A percentile compares a stretch with the other conserved stretches of the same genome.
Conservation (phyloP, 2,329 filamentous ascomycete genomes). For the Hysterium pulicare region DNA sequence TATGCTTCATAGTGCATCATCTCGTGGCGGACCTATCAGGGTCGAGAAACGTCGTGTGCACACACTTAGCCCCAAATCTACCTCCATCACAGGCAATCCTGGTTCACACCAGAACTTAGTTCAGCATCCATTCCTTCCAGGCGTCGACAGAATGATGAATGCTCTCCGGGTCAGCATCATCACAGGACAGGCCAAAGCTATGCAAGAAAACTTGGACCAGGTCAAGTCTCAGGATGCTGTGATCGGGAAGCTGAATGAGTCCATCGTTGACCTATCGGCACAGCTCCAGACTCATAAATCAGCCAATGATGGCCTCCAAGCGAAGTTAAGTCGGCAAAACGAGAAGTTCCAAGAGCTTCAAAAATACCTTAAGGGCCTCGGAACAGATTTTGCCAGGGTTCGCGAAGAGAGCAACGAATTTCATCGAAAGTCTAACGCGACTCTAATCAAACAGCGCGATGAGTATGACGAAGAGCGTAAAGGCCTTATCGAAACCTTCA, state of each 20-base stretch:
- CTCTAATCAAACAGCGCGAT: slow-evolving; percentile 14
- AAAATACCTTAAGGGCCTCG: slow-evolving; percentile 25
- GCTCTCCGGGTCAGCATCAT: not conserved
- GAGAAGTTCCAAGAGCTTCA: slow-evolving; percentile 18
- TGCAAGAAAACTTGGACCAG: not conserved
- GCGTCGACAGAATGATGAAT: not conserved
- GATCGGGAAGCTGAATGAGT: not conserved
- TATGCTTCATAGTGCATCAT: too few relatives aligned
- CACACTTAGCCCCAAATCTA: too few relatives aligned
- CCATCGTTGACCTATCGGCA: not conserved
- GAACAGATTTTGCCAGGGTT: slow-evolving; percentile 24
- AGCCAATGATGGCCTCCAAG: slow-evolving; percentile 1
- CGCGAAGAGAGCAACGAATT: slow-evolving; percentile 10
- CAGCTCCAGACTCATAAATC: not conserved
- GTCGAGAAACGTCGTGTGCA: too few relatives aligned
- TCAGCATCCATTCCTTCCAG: not conserved
- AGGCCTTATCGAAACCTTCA: slow-evolving; percentile 12
- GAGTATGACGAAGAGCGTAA: slow-evolving; percentile 22
- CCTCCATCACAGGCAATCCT: too few relatives aligned
- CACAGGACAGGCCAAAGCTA: not conserved
- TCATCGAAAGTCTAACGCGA: slow-evolving; percentile 13
- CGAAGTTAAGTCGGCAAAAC: slow-evolving; percentile 7
- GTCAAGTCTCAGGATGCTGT: not conserved
- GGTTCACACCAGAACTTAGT: too few relatives aligned
- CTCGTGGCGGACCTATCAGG: too few relatives aligned